phyloP scores from a whole-genome alignment of 352 stramenopile genomes.

The Globisporangium carolinianum region DNA sequence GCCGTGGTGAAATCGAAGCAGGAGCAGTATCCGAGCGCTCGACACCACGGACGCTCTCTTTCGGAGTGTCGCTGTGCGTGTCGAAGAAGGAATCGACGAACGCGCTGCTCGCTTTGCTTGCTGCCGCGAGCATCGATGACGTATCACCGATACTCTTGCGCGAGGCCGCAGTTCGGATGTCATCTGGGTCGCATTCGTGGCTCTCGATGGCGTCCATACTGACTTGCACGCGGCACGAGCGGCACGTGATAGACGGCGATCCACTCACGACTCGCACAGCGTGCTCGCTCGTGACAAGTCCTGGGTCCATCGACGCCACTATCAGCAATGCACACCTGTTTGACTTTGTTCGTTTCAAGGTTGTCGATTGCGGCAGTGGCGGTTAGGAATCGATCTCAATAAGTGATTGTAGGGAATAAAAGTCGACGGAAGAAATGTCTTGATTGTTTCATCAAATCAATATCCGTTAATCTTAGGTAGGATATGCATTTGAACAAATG shows the following conservation, averaged over 20 bases:
- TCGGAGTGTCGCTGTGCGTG: not conserved
- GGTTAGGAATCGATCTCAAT: too few relatives aligned
- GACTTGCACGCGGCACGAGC: constrained; percentile 43
- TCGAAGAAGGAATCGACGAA: constrained; percentile 8
- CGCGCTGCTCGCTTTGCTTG: constrained; percentile 1
- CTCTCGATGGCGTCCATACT: constrained; percentile 53
- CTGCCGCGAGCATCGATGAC: not conserved
- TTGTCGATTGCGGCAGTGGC: too few relatives aligned
- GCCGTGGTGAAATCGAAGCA: not conserved
- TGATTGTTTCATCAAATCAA: too few relatives aligned
- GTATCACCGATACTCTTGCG: constrained; percentile 10
- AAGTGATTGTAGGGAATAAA: too few relatives aligned
- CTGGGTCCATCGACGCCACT: constrained; percentile 35
- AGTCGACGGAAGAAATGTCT: too few relatives aligned
- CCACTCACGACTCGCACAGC: not conserved
- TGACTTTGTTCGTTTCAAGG: too few relatives aligned
- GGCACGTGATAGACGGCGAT: constrained; percentile 37
- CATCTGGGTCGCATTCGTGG: constrained; percentile 39
- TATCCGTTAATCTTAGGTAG: too few relatives aligned
- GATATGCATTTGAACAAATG: too few relatives aligned
- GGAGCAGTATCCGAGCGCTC: not conserved
- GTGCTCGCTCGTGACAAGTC: constrained; percentile 42
- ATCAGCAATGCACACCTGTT: too few relatives aligned
- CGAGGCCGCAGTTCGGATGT: constrained; percentile 7
- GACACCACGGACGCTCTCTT: constrained; percentile 1